Percentiles rank a stretch among this genome's conserved stretches.
Evolutionary conservation across 148 eudicot species (phyloP).

Genomic region (Cornus kousa): DNA sequence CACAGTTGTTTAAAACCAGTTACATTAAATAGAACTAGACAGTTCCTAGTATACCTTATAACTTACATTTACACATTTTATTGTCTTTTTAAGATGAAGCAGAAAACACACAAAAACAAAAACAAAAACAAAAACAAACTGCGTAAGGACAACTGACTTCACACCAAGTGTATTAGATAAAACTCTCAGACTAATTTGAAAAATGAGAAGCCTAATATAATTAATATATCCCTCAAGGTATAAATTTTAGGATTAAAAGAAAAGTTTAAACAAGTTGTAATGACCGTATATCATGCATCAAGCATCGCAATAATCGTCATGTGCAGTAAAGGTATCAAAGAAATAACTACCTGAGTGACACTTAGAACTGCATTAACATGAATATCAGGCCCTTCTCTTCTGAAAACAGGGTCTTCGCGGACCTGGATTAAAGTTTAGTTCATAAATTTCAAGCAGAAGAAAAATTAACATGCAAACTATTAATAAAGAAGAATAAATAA

Average conservation of each 20-base stretch:
- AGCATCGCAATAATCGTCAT: neutral
- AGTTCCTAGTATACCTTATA: neutral
- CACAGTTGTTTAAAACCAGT: neutral
- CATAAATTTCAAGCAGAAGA: neutral
- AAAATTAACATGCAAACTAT: neutral
- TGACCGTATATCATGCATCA: neutral
- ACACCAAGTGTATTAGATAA: neutral
- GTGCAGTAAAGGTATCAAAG: neutral
- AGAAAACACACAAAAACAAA: neutral
- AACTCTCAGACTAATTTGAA: neutral
- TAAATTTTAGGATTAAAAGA: too few species aligned
- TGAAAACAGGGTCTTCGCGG: constrained; percentile 89
- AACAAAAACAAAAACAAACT: neutral
- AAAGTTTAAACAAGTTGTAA: too few species aligned
- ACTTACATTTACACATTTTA: too few species aligned
- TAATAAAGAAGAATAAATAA: neutral
- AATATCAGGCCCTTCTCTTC: constrained; percentile 86
- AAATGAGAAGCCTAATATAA: too few species aligned
- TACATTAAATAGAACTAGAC: neutral
- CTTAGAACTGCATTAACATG: constrained; percentile 84
- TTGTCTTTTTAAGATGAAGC: too few species aligned
- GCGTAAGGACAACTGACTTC: neutral
- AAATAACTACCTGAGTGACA: constrained; percentile 65
- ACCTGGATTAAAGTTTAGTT: constrained; percentile 40
- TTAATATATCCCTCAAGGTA: too few species aligned